Evolutionary conservation across 2,329 filamentous ascomycete species (phyloP).

Genomic region (Hypomyces rosellus): DNA sequence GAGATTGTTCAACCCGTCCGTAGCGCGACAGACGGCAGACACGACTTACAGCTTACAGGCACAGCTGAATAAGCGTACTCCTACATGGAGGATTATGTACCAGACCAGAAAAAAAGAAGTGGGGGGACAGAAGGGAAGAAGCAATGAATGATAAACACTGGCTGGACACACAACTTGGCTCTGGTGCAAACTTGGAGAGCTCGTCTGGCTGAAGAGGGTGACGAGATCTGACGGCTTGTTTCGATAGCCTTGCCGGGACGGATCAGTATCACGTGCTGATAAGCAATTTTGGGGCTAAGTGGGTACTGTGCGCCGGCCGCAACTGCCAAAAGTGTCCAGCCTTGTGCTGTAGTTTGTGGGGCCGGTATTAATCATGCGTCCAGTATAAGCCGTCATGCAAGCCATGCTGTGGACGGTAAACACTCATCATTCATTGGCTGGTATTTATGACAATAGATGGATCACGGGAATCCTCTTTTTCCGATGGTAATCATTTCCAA

Average conservation of each 20-base stretch:
- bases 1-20: constrained; percentile 4
- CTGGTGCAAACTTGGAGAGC: constrained; percentile 31
- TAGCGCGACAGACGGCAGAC: constrained; percentile 19
- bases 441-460: too few species aligned
- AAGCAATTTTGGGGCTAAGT: constrained; percentile 13
- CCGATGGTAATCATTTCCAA: too few species aligned
- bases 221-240: constrained; percentile 26
- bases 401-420: too few species aligned
- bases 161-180: constrained; percentile 11
- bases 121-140: neutral
- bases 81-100: constrained; percentile 29
- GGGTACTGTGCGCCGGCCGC: too few species aligned
- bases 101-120: constrained; percentile 1
- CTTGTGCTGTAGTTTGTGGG: too few species aligned
- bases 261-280: constrained; percentile 31
- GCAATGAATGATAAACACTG: constrained; percentile 3
- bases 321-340: too few species aligned
- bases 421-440: too few species aligned
- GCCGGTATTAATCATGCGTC: too few species aligned
- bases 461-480: too few species aligned
- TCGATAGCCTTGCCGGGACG: constrained; percentile 21
- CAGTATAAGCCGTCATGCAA: too few species aligned
- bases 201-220: constrained; percentile 27
- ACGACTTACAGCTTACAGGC: constrained; percentile 30
- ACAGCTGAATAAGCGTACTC: constrained; percentile 25